These are phyloP conservation scores for Suhomyces prunicola DNA, from an alignment of 805 yeast species.

Conservation along the genomic window DNA sequence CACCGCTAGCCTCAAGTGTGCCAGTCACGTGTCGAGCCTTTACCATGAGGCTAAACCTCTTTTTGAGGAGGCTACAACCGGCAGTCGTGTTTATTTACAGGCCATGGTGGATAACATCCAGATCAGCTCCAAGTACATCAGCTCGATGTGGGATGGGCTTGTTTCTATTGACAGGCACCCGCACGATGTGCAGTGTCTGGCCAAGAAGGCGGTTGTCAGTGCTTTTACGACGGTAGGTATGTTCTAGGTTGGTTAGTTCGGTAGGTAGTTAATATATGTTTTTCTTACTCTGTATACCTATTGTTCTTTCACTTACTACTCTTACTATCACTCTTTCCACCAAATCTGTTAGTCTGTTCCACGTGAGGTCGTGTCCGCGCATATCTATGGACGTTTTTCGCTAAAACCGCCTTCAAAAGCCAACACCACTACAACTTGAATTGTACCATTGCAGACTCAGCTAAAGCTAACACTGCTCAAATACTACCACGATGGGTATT, in stretches of 20 bases:
- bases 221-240: background rate
- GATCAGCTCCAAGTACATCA: background rate
- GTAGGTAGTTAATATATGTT: background rate
- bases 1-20: background rate
- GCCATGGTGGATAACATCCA: background rate
- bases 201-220: background rate
- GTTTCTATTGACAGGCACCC: background rate
- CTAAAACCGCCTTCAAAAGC: background rate
- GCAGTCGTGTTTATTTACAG: background rate
- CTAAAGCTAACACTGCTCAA: background rate
- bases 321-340: too few species aligned
- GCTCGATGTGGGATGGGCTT: background rate
- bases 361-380: background rate
- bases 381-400: background rate
- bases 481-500: slow-evolving; percentile 52
- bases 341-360: too few species aligned
- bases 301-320: too few species aligned
- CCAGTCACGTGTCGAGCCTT: background rate
- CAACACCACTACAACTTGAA: background rate
- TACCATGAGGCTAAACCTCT: background rate
- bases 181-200: background rate
- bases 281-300: background rate
- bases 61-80: background rate
- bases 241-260: background rate
- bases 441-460: background rate